phyloP scores from a whole-genome alignment of 805 yeast genomes.

The Candida coleopterorum region DNA sequence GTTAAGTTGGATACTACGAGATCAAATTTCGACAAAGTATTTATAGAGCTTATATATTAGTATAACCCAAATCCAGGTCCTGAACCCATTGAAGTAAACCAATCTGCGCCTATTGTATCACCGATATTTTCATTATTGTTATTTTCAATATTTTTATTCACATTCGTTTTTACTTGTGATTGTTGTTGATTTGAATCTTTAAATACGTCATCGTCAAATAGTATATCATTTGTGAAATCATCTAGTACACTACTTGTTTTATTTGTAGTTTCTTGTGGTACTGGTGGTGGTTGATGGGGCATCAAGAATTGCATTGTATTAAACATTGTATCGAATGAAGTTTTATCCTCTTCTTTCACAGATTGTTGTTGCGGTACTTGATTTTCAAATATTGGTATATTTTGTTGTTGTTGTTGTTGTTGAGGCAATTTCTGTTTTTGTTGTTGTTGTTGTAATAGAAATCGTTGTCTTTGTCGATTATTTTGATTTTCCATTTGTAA shows the following conservation, averaged over 20 bases:
- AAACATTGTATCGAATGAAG: conserved; percentile 1
- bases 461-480: conserved; percentile 17
- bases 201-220: conserved; percentile 1
- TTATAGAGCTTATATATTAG: no score
- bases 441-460: conserved; percentile 13
- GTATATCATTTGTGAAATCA: conserved; percentile 2
- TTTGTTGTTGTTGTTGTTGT: conserved; percentile 8
- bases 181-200: conserved; percentile 6
- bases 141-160: conserved; percentile 3
- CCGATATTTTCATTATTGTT: conserved; percentile 6
- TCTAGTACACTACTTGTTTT: conserved; percentile 1
- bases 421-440: conserved; percentile 10
- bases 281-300: conserved; percentile 6
- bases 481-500: conserved; percentile 17
- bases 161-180: conserved; percentile 5
- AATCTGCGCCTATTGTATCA: conserved; percentile 14
- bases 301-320: conserved; percentile 1
- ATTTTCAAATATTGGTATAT: no score
- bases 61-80: conserved; percentile 25
- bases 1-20: no score
- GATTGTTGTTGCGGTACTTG: conserved; percentile 7
- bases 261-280: not conserved
- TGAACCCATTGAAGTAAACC: conserved; percentile 30
- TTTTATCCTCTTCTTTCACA: conserved; percentile 3
- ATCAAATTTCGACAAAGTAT: no score